phyloP scores from a whole-genome alignment of 257 asterid genomes.

The Fraxinus anomala region DNA sequence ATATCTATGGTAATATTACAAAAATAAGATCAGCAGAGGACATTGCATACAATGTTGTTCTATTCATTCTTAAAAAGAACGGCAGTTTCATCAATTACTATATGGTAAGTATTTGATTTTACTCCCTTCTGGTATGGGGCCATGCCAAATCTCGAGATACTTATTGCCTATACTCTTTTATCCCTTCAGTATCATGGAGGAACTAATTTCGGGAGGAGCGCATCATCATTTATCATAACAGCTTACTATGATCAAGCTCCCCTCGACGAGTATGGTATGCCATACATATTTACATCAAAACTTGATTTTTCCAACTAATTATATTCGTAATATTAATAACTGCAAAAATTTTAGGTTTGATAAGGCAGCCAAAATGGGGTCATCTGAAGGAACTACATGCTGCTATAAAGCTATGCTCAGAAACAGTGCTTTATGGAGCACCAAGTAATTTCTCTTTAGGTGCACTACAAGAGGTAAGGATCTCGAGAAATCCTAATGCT shows the following conservation, averaged over 20 bases:
- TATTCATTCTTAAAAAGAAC: constrained; percentile 71
- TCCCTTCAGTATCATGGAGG: constrained; percentile 75
- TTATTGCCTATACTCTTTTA: not conserved
- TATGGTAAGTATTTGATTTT: constrained; percentile 53
- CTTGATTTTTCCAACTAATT: not conserved
- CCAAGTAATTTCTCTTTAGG: constrained; percentile 47
- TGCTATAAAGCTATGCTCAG: constrained; percentile 56
- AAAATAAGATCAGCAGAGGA: constrained; percentile 56
- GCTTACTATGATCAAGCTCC: constrained; percentile 83
- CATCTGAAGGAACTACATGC: constrained; percentile 76
- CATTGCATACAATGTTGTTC: constrained; percentile 70
- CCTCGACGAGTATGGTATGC: constrained; percentile 80
- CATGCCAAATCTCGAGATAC: not conserved
- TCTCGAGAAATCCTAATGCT: not conserved
- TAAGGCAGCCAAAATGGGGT: constrained; percentile 85
- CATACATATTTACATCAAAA: not conserved
- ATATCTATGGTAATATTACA: constrained; percentile 59
- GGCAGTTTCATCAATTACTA: constrained; percentile 91
- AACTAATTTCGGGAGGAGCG: constrained; percentile 79
- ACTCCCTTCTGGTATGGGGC: not conserved
- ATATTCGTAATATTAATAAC: not conserved
- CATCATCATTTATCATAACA: constrained; percentile 51
- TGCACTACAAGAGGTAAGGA: constrained; percentile 60
- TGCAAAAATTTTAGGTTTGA: constrained; percentile 50
- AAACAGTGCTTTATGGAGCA: constrained; percentile 57